These are phyloP conservation scores for Cladobotryum protrusum DNA, from an alignment of 2,329 filamentous ascomycete species.

Conservation along the genomic window DNA sequence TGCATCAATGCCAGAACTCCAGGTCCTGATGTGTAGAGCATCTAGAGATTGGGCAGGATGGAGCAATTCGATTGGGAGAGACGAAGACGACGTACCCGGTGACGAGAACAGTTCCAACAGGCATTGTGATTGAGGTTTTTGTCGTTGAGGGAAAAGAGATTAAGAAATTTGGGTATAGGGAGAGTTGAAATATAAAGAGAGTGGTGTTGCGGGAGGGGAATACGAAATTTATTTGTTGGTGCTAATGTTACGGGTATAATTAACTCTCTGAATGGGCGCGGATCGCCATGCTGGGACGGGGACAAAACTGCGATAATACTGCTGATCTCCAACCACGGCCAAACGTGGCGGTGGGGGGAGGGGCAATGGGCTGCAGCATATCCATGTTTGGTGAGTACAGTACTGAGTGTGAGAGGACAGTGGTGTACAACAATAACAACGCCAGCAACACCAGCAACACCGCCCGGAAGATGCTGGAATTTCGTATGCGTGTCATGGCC, in stretches of 20 bases:
- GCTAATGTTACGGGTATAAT: slow-evolving; percentile 5
- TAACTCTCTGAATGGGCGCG: slow-evolving; percentile 9
- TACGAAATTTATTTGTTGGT: slow-evolving; percentile 9
- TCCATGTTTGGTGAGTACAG: too few species aligned
- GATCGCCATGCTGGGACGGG: slow-evolving; percentile 6
- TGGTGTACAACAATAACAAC: too few species aligned
- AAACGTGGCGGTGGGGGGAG: slow-evolving; percentile 7
- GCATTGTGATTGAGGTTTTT: slow-evolving; percentile 47
- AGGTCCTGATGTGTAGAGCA: neutral
- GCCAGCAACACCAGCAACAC: too few species aligned
- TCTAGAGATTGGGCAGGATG: neutral
- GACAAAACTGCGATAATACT: neutral
- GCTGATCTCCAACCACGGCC: slow-evolving; percentile 6
- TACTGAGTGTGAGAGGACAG: too few species aligned
- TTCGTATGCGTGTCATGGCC: neutral
- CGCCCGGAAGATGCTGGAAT: too few species aligned
- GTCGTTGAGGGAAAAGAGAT: slow-evolving; percentile 4
- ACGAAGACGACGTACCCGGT: slow-evolving; percentile 60
- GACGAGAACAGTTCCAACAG: slow-evolving; percentile 81
- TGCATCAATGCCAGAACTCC: neutral
- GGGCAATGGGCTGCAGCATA: slow-evolving; percentile 3
- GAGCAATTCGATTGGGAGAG: slow-evolving; percentile 3
- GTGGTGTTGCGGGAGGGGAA: slow-evolving; percentile 2
- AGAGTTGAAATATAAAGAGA: neutral
- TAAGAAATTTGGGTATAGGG: slow-evolving; percentile 2